A percentile compares a stretch with the other conserved stretches of the same genome.
Evolutionary conservation across 176 grass and related monocot species (phyloP).

Genomic region (Eremochloa ophiuroides): DNA sequence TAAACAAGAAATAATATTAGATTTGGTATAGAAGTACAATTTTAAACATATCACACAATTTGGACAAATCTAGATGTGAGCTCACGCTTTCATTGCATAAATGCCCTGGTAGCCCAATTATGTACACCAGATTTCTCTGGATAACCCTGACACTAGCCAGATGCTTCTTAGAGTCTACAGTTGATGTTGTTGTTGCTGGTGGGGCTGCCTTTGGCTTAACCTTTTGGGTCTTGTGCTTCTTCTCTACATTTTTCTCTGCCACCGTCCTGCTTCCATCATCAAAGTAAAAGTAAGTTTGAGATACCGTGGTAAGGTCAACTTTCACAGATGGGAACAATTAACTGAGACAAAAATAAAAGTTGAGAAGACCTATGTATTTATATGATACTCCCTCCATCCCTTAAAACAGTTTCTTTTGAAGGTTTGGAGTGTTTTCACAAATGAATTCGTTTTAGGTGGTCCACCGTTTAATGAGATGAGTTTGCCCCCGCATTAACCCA

Average conservation of each 20-base stretch:
- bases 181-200: neutral
- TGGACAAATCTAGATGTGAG: conserved; percentile 12
- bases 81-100: conserved; percentile 83
- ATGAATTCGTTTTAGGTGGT: no score
- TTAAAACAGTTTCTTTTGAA: no score
- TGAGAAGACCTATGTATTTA: neutral
- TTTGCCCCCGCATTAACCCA: no score
- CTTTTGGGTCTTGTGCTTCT: conserved; percentile 88
- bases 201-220: conserved; percentile 45
- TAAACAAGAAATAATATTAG: conserved; percentile 29
- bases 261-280: conserved; percentile 47
- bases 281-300: neutral
- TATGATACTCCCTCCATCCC: no score
- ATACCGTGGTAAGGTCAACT: neutral
- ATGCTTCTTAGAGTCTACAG: conserved; percentile 86
- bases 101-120: conserved; percentile 88
- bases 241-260: conserved; percentile 66
- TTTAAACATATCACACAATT: neutral
- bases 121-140: conserved; percentile 94
- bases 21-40: neutral
- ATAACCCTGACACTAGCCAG: conserved; percentile 86
- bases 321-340: neutral
- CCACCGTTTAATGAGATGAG: no score
- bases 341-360: neutral
- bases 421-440: no score